These are phyloP conservation scores for Rhinocladiella similis DNA, from an alignment of 2,329 filamentous ascomycete genomes.

Conservation along the genomic window DNA sequence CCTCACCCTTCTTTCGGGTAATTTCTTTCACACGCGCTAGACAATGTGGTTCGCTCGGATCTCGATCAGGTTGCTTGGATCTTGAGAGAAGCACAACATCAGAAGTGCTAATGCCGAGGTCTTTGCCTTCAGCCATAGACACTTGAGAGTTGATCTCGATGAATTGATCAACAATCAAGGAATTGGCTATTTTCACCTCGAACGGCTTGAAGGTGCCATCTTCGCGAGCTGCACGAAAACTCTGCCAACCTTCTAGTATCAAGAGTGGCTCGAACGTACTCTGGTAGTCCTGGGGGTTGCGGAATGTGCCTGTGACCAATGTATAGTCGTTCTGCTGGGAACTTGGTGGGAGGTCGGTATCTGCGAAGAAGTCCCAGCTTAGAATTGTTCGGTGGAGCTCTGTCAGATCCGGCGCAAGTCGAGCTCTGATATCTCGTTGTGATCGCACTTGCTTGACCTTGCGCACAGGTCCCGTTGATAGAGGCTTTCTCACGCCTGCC, in stretches of 20 bases:
- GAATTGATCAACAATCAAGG: constrained; percentile 88
- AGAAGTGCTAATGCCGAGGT: constrained; percentile 74
- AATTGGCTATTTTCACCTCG: constrained; percentile 82
- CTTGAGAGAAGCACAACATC: constrained; percentile 87
- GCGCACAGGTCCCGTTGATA: constrained; percentile 69
- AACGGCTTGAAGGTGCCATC: constrained; percentile 79
- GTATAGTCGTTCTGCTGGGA: constrained; percentile 69
- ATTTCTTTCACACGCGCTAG: constrained; percentile 80
- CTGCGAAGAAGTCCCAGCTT: constrained; percentile 92
- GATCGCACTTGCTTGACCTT: constrained; percentile 79
- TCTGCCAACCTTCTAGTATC: constrained; percentile 92
- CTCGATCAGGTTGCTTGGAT: constrained; percentile 66
- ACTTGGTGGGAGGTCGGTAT: constrained; percentile 79
- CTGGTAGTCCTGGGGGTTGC: constrained; percentile 76
- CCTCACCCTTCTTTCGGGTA: constrained; percentile 73
- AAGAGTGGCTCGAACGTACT: constrained; percentile 87
- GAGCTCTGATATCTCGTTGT: constrained; percentile 89
- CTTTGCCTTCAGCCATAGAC: constrained; percentile 67
- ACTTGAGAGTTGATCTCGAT: constrained; percentile 87
- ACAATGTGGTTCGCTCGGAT: constrained; percentile 71
- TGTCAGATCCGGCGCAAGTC: constrained; percentile 85
- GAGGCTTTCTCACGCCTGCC: constrained; percentile 38
- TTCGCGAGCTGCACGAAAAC: constrained; percentile 85
- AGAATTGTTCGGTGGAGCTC: constrained; percentile 82
- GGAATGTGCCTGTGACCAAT: constrained; percentile 75